phyloP scores from a whole-genome alignment of 345 rosid genomes.

The Geranium brycei region DNA sequence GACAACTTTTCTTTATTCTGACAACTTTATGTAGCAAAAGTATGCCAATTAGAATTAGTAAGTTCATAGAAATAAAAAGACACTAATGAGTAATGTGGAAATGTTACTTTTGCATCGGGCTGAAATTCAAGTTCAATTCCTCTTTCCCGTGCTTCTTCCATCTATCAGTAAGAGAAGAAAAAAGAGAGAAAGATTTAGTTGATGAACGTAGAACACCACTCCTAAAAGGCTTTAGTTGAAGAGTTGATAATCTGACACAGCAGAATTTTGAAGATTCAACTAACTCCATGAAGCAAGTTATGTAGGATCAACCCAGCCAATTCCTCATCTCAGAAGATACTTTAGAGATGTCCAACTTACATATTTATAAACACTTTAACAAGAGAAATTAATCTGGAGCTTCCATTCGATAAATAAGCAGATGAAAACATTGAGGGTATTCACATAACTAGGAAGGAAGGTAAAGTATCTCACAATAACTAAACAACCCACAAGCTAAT shows the following conservation, averaged over 20 bases:
- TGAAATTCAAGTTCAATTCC: constrained; percentile 75
- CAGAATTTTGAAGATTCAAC: background rate
- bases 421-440: background rate
- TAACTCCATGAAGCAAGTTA: background rate
- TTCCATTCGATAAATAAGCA: background rate
- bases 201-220: background rate
- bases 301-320: background rate
- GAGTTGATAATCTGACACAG: background rate
- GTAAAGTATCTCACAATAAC: background rate
- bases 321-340: background rate
- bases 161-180: constrained; percentile 25
- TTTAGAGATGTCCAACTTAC: background rate
- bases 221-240: background rate
- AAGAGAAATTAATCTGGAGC: background rate
- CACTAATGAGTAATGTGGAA: background rate
- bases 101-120: constrained; percentile 56
- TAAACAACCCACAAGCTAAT: background rate
- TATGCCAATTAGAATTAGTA: constrained; percentile 2
- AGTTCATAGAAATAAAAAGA: constrained; percentile 6
- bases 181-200: background rate
- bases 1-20: background rate
- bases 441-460: background rate
- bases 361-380: background rate
- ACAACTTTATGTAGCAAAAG: background rate
- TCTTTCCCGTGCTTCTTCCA: constrained; percentile 66